Evolutionary conservation across 768 basidiomycete genomes (phyloP).

Genomic region (Termitomyces sp.): DNA sequence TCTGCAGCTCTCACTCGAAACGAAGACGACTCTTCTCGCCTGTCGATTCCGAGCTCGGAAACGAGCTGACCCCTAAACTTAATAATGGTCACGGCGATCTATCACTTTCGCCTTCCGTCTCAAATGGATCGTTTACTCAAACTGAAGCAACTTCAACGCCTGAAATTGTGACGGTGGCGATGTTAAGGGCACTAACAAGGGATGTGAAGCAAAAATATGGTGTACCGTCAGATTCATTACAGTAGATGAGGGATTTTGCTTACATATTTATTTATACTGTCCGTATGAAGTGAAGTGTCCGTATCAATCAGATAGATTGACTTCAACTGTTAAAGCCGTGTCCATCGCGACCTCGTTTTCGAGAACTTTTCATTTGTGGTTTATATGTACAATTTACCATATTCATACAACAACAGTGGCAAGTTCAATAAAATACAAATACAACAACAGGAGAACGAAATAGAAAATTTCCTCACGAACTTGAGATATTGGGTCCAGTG

Average conservation of each 20-base stretch:
- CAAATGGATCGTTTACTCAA: conserved; percentile 32
- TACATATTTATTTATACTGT: too few relatives aligned
- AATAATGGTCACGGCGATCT: conserved; percentile 29
- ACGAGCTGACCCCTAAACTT: conserved; percentile 28
- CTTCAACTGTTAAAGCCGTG: not conserved
- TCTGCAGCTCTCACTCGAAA: conserved; percentile 30
- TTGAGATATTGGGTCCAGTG: not conserved
- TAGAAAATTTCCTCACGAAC: not conserved
- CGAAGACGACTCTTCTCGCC: conserved; percentile 38
- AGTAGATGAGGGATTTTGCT: not conserved
- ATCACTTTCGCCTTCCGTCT: conserved; percentile 44
- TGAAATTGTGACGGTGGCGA: conserved; percentile 49
- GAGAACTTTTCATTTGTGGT: not conserved
- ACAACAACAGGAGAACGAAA: not conserved
- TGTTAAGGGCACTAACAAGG: conserved; percentile 56
- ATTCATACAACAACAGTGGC: not conserved
- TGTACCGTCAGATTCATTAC: conserved; percentile 8
- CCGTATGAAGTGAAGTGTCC: too few relatives aligned
- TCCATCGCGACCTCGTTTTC: not conserved
- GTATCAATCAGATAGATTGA: too few relatives aligned
- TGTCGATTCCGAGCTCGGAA: conserved; percentile 16
- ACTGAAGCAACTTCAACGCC: conserved; percentile 19
- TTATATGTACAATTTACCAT: not conserved
- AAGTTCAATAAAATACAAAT: not conserved
- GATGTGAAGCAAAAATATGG: conserved; percentile 46